Evolutionary conservation across 108 stramenopile species (phyloP), one percentile per base, ranked within the genome.

Genomic region (Cyclotella choctawhatcheeana): DNA sequence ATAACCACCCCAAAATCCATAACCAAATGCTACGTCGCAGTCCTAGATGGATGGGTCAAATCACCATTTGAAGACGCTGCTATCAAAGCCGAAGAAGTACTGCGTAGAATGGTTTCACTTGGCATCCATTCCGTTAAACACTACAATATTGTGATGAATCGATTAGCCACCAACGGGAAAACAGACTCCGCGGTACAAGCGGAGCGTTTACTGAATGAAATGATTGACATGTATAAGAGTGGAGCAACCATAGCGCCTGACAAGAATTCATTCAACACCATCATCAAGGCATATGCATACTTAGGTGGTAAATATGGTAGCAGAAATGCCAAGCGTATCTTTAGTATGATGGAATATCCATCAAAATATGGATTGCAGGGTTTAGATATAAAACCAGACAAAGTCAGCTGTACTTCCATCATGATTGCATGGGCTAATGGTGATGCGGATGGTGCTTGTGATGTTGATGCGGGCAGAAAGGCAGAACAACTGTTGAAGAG

Each of bases 121-220:
- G 72, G 55, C 30, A 45, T 58, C 27, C 40, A 10, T 3, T 27
- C 34, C 21, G 60, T 76, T 21, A 48, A 67, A 52, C 50, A 76
- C 31, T 76, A 76, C 61, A 76, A 76, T 35, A 68, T 66, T 40
- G 74, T 76, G 20, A 76, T 76, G 66, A 76, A 76, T 40, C 74
- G 74, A 21, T 66, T 68, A 25, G 74, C 74, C 29, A 60, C 60
- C 7, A 54, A 33, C 16, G 65, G 58, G 0, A 76, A 68, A 44
- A 40, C 51, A 5, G 56, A 76, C 44, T 64, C 74, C 5, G 74
- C 67, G 0, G 25, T 5, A 21, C 58, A 76, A 26, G 67, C 74
- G 33, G 74, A 76, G 24, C 74, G 74, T 0, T 45, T 76, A 0
- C 58, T 76, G 34, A 43, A 76, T 51, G 52, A 68, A 17, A 53